A percentile compares a stretch with the other conserved stretches of the same genome.
Evolutionary conservation across 2,329 filamentous ascomycete genomes (phyloP).

Genomic region (Trichoderma breve): DNA sequence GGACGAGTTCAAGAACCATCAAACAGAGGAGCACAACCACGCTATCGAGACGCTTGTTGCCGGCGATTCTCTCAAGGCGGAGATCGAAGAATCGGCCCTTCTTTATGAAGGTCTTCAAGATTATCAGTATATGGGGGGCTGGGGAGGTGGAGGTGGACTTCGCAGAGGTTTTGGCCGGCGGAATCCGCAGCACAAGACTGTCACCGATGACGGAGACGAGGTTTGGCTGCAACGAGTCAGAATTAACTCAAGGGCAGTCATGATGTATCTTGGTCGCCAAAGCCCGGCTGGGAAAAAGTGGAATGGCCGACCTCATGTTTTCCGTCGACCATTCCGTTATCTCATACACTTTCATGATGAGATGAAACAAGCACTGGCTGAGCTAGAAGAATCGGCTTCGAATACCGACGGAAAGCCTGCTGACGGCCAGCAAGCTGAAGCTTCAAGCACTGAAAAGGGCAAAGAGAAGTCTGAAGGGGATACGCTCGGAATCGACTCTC

Average conservation of each 20-base stretch:
- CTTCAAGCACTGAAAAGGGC: not conserved
- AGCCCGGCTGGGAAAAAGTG: constrained; percentile 11
- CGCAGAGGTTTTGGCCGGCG: not conserved
- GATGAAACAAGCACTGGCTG: constrained; percentile 12
- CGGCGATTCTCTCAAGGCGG: constrained; percentile 10
- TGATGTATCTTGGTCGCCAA: constrained; percentile 15
- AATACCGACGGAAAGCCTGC: not conserved
- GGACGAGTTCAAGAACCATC: constrained; percentile 14
- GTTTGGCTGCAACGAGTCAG: constrained; percentile 12
- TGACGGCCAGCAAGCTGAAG: not conserved
- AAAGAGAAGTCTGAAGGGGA: not conserved
- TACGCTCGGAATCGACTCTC: constrained; percentile 1
- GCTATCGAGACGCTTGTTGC: constrained; percentile 14
- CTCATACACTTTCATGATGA: constrained; percentile 15
- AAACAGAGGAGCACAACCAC: constrained; percentile 3
- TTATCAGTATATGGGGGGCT: not conserved
- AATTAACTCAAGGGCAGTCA: constrained; percentile 11
- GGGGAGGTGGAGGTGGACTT: not conserved
- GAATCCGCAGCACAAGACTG: constrained; percentile 9
- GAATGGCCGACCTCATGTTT: constrained; percentile 14
- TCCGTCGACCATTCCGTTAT: constrained; percentile 10
- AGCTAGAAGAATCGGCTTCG: not conserved
- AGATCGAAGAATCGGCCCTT: constrained; percentile 7
- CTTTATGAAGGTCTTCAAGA: constrained; percentile 9
- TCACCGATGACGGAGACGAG: constrained; percentile 6